Base-by-base conservation (phyloP, 2,329 filamentous ascomycete species). In the Polychaeton citri region DNA sequence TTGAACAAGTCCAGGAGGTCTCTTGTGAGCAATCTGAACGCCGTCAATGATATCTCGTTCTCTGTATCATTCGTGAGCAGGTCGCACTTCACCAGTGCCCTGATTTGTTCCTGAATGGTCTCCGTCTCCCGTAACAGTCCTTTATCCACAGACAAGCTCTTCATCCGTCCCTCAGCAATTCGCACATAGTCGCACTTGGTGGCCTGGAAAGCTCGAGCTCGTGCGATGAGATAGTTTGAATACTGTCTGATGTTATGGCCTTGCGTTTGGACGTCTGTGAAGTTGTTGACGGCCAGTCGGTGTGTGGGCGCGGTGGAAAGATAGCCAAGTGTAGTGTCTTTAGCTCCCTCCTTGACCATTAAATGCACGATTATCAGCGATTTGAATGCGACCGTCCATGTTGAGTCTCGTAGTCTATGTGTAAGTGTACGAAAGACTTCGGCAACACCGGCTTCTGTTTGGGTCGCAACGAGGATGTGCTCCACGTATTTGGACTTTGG, bases 351-450 rank as follows among this genome's bases (percentile, higher is more conserved):
- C 48, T 90, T 76, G 56, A 98, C 90, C 90, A 98, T 96, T 42
- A 96, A 67, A 59, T 98, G 90, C 32, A 93, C 77, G 33, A 93
- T 90, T 51, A 96, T 94, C 47, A 98, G 69, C 50, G 85, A 80
- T 68, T 98, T 98, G 77, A 95, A 94, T 45, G 94, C 88, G 39
- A 96, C 86, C n/a, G 90, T 98, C 90, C 90, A 98, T 69, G 90
- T 94, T 48, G 88, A 88, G 59, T 98, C 90, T 57, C 86, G 80
- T 47, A 98, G 64, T 35, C 90, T 77, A 57, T 85, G 76, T 56
- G 92, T 86, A 37, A 98, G 68, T 30, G 86, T 84, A 42, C 90
- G 79, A 60, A 98, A 96, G 54, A 98, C 83, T 64, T 98, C 90
- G 41, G 80, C 88, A 41, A 98, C 85, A 47, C 88, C 90, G 36